Conservation (phyloP, 371 early-diverging fungal genomes). For the Sporodiniella umbellata region DNA sequence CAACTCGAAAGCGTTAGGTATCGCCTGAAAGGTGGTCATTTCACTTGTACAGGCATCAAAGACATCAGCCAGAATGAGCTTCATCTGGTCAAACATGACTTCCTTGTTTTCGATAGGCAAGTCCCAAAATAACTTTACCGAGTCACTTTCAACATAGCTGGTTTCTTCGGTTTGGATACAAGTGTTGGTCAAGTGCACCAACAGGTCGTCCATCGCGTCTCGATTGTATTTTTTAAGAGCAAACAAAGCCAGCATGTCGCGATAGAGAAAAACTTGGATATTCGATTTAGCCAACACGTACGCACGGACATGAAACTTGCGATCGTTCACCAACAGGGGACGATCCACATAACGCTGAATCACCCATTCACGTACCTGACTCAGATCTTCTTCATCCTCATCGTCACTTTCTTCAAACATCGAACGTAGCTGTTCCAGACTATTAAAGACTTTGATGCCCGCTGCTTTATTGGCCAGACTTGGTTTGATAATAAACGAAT, state of each 20-base stretch:
- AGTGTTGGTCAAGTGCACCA: constrained; percentile 70
- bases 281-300: constrained; percentile 68
- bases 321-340: constrained; percentile 56
- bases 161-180: constrained; percentile 59
- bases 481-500: constrained; percentile 66
- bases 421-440: constrained; percentile 42
- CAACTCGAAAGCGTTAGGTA: constrained; percentile 66
- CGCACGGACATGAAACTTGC: constrained; percentile 74
- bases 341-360: constrained; percentile 64
- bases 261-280: constrained; percentile 61
- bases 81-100: constrained; percentile 56
- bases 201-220: constrained; percentile 38
- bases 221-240: constrained; percentile 53
- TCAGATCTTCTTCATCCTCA: constrained; percentile 35
- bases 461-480: constrained; percentile 68
- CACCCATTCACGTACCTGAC: constrained; percentile 71
- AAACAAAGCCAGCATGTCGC: constrained; percentile 69
- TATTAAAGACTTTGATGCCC: constrained; percentile 67
- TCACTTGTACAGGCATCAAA: constrained; percentile 63
- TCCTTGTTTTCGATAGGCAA: constrained; percentile 24
- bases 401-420: constrained; percentile 43
- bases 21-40: constrained; percentile 66
- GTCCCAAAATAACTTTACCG: constrained; percentile 64
- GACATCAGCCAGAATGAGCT: constrained; percentile 50
- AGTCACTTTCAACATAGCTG: constrained; percentile 54